Conservation (phyloP, 495 filamentous ascomycete genomes). For the Penicillium soppii region DNA sequence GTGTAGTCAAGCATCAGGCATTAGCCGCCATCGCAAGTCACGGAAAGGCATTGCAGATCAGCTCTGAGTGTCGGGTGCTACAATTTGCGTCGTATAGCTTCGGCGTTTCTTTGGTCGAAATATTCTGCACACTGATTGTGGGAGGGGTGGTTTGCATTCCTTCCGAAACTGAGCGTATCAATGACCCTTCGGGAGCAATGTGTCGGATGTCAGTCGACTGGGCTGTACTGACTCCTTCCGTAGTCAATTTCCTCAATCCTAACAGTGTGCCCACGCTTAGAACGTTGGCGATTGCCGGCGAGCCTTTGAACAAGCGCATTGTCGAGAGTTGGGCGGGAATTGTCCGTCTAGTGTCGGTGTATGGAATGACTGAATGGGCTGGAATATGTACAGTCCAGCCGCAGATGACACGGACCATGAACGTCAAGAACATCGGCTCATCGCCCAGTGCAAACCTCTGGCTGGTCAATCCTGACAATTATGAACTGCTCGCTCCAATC, state of each 20-base stretch:
- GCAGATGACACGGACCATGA: too few species aligned
- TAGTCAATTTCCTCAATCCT: constrained; percentile 8
- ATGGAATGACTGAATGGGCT: constrained; percentile 29
- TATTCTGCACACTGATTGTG: constrained; percentile 17
- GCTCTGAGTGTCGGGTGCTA: constrained; percentile 13
- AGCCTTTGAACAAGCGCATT: constrained; percentile 8
- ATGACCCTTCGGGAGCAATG: constrained; percentile 20
- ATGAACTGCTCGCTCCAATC: too few species aligned
- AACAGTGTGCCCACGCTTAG: constrained; percentile 11
- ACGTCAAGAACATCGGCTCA: too few species aligned
- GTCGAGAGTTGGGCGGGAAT: constrained; percentile 40
- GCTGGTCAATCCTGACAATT: constrained; percentile 25
- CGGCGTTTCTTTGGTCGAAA: constrained; percentile 17
- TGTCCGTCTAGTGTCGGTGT: constrained; percentile 16
- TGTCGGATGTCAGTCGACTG: constrained; percentile 7
- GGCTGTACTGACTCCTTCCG: background rate
- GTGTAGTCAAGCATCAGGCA: too few species aligned
- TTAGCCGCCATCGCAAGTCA: constrained; percentile 10
- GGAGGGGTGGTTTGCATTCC: constrained; percentile 30
- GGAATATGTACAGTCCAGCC: too few species aligned
- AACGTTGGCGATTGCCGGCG: constrained; percentile 23
- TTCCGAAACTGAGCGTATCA: constrained; percentile 18
- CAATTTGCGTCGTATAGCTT: constrained; percentile 35
- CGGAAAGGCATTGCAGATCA: too few species aligned
- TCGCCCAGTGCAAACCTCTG: constrained; percentile 8